Base-by-base conservation (phyloP, 2,329 filamentous ascomycete species). In the Claviceps lovelessii region DNA sequence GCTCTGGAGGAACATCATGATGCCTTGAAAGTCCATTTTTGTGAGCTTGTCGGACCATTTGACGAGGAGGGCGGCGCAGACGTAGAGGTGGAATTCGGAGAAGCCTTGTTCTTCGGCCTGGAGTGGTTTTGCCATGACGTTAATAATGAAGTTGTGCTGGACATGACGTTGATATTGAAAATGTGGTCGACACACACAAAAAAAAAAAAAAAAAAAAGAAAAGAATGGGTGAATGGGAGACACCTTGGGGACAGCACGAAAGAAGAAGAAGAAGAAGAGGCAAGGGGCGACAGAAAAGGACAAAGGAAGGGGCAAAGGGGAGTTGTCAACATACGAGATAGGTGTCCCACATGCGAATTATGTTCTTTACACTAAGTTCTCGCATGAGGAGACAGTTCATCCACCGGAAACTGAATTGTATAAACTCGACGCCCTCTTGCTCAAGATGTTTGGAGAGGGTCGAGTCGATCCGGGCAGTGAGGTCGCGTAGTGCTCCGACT, bases 361-460 rank as follows among this genome's bases (percentile, higher is more conserved):
- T 96, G 67, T 96, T 97, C 68, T 85, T 88, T 55, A 98, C 91
- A 66, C 87, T 95, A 60, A 98, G 87, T 72, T 98, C 93, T 59
- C 93, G 81, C 93, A 98, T 98, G 60, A 98, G 76, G 53, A 98
- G 80, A 69, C 93, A 98, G 65, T 98, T 98, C 93, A 98, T 98
- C 93, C 93, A 98, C 55, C 93, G 80, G 68, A 98, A 98, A 70
- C 90, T 96, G 72, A 98, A 98, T 67, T 98, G 93, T 64, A 98
- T 98, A 65, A 98, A 98, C 67, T 98, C 93, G 33, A 98, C 89
- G 37, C 90, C 85, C 69, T 97, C 90, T 29, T 80, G 80, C 66
- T 96, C 89, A 45, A 98, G 76, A 67, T 98, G 93, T 62, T 87
- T 93, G 3, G 90, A 88, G 50, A 98, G 73, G 4, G 78, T 79